A percentile compares a stretch with the other conserved stretches of the same genome.
phyloP scores from a whole-genome alignment of 2,329 filamentous ascomycete genomes.

The Phoma sp. region DNA sequence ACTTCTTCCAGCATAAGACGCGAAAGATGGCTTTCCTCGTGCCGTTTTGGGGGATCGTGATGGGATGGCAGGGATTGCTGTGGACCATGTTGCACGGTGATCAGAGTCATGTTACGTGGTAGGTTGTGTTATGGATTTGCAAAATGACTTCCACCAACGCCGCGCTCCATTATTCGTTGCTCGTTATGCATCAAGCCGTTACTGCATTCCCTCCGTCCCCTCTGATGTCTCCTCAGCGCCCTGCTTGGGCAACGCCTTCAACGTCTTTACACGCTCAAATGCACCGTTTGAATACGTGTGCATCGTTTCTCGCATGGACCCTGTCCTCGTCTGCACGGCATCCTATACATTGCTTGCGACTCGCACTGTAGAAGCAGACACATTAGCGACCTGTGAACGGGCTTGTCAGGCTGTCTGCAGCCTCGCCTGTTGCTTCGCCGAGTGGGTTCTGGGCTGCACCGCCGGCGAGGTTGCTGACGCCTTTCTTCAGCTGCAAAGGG shows the following conservation, averaged over 20 bases:
- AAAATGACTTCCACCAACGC: conserved; percentile 7
- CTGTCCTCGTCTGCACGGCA: conserved; percentile 20
- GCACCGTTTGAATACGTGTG: conserved; percentile 23
- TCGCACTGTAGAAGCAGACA: conserved; percentile 27
- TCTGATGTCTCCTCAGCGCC: conserved; percentile 13
- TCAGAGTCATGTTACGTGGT: conserved; percentile 12
- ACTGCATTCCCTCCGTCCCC: conserved; percentile 15
- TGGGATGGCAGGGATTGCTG: conserved; percentile 37
- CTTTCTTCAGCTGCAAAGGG: conserved; percentile 46
- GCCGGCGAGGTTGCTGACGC: conserved; percentile 44
- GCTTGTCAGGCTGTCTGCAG: conserved; percentile 43
- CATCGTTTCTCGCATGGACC: conserved; percentile 17
- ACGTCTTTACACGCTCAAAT: conserved; percentile 28
- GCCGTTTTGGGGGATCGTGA: conserved; percentile 41
- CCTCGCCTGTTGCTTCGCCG: conserved; percentile 46
- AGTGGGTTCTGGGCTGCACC: conserved; percentile 45
- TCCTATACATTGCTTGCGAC: conserved; percentile 33
- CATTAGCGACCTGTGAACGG: conserved; percentile 49
- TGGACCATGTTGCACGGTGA: conserved; percentile 19
- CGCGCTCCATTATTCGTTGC: conserved; percentile 3
- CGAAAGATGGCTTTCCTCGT: conserved; percentile 38
- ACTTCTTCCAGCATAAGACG: conserved; percentile 49
- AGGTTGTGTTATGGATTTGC: not conserved
- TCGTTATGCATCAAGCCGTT: conserved; percentile 10
- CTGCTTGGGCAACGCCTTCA: conserved; percentile 10